A percentile compares a stretch with the other conserved stretches of the same genome.
Evolutionary conservation across 805 yeast genomes (phyloP).

Genomic region (Komagataella mondaviorum): DNA sequence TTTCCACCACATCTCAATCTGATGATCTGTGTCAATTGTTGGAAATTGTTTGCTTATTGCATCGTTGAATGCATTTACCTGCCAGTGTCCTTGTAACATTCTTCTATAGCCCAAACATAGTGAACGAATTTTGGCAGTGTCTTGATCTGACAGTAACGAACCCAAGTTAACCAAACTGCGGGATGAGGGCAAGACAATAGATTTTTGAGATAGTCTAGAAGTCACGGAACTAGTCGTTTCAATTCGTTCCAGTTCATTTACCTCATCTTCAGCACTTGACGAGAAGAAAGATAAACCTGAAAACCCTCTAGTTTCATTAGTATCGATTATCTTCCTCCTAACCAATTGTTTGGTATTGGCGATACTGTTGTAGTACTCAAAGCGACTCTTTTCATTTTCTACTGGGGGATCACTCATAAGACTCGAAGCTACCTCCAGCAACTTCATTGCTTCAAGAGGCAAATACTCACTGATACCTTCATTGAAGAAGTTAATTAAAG

Average conservation of each 20-base stretch:
- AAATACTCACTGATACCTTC: slow-evolving; percentile 51
- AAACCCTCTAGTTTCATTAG: neutral
- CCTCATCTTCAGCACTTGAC: slow-evolving; percentile 3
- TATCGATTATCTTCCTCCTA: slow-evolving; percentile 28
- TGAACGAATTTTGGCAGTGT: neutral
- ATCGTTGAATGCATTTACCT: neutral
- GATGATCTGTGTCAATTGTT: slow-evolving; percentile 18
- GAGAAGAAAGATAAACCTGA: slow-evolving; percentile 1
- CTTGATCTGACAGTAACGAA: neutral
- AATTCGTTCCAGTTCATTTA: slow-evolving; percentile 1
- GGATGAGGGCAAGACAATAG: neutral
- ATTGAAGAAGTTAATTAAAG: slow-evolving; percentile 65
- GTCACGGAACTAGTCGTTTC: neutral
- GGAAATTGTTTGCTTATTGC: slow-evolving; percentile 11
- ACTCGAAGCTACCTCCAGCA: slow-evolving; percentile 50
- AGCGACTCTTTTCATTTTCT: slow-evolving; percentile 20
- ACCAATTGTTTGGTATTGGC: slow-evolving; percentile 32
- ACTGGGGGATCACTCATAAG: slow-evolving; percentile 42
- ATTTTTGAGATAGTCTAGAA: neutral
- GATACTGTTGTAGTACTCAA: slow-evolving; percentile 19
- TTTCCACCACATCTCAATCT: slow-evolving; percentile 33
- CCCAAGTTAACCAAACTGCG: neutral
- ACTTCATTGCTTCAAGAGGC: slow-evolving; percentile 51
- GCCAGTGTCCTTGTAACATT: slow-evolving; percentile 37
- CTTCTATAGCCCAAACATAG: slow-evolving; percentile 25